Conservation (phyloP, 2,329 filamentous ascomycete species). For the Raffaelea deltoideospora region DNA sequence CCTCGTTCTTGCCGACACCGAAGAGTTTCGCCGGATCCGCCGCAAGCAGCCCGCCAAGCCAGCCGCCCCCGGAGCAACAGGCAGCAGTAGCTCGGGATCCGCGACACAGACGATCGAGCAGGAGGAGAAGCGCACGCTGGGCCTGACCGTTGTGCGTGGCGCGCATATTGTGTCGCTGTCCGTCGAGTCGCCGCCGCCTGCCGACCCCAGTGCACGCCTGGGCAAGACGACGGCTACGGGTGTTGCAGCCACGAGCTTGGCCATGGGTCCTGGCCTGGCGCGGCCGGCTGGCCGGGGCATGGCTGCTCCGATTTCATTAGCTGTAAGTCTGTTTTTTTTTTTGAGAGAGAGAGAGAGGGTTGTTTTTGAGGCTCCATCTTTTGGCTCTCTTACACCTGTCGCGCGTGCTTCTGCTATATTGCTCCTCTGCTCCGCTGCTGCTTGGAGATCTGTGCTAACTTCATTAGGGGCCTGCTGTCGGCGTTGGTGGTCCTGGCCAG, state of each 20-base stretch:
- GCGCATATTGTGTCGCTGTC: slow-evolving; percentile 90
- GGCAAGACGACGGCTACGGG: slow-evolving; percentile 61
- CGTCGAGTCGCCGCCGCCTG: slow-evolving; percentile 87
- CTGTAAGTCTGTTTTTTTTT: slow-evolving; percentile 35
- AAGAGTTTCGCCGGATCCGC: slow-evolving; percentile 90
- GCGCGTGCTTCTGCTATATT: not conserved
- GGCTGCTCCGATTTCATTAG: slow-evolving; percentile 57
- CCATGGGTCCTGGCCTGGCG: slow-evolving; percentile 76
- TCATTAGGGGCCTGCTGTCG: slow-evolving; percentile 59
- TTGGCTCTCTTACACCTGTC: slow-evolving; percentile 11
- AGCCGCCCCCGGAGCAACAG: slow-evolving; percentile 45
- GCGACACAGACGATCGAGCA: slow-evolving; percentile 61
- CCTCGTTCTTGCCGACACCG: slow-evolving; percentile 92
- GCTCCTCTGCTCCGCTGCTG: too few species aligned
- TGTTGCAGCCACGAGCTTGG: slow-evolving; percentile 53
- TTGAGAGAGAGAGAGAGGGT: too few species aligned
- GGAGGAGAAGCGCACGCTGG: slow-evolving; percentile 95
- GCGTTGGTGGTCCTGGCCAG: slow-evolving; percentile 59
- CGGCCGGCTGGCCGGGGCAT: slow-evolving; percentile 78
- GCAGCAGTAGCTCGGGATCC: slow-evolving; percentile 21
- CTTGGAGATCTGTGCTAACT: too few species aligned
- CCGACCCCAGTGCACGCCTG: slow-evolving; percentile 79
- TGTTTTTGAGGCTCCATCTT: too few species aligned
- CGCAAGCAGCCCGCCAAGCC: slow-evolving; percentile 67
- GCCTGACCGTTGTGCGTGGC: slow-evolving; percentile 85